A percentile compares a stretch with the other conserved stretches of the same genome.
These are phyloP conservation scores for Pulveroboletus frians DNA, from an alignment of 768 basidiomycete genomes.

Conservation along the genomic window DNA sequence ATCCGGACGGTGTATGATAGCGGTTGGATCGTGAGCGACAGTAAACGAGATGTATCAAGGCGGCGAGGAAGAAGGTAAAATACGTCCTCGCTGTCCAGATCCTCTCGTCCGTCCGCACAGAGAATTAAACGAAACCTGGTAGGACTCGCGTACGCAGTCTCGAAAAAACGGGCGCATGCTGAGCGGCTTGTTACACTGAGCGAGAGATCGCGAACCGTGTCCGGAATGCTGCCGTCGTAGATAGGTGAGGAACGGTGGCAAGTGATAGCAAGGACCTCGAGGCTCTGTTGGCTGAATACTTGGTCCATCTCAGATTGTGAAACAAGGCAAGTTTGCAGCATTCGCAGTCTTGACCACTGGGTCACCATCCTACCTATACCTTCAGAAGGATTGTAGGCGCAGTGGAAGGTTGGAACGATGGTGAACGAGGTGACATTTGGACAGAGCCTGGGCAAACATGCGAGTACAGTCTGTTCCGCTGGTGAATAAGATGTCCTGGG, in stretches of 20 bases:
- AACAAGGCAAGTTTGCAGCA: constrained; percentile 10
- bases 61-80: constrained; percentile 9
- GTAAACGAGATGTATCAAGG: constrained; percentile 10
- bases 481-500: constrained; percentile 10
- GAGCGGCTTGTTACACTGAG: constrained; percentile 1
- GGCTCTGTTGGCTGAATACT: neutral
- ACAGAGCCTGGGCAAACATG: constrained; percentile 13
- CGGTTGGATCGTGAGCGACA: constrained; percentile 4
- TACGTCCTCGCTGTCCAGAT: neutral
- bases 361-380: constrained; percentile 15
- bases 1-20: neutral
- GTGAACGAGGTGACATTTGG: constrained; percentile 20
- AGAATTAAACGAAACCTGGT: constrained; percentile 4
- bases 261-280: constrained; percentile 15
- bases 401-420: constrained; percentile 4
- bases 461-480: constrained; percentile 10
- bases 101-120: constrained; percentile 1
- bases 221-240: constrained; percentile 12
- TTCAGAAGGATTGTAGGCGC: constrained; percentile 4
- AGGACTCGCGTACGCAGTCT: constrained; percentile 9
- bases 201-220: constrained; percentile 11
- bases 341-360: constrained; percentile 10
- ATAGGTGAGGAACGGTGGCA: constrained; percentile 1
- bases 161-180: constrained; percentile 8
- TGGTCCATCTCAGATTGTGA: constrained; percentile 12